Percentiles rank a stretch among this genome's conserved stretches.
These are phyloP conservation scores for Aspergillus wentii DNA, from an alignment of 495 filamentous ascomycete genomes.

Conservation along the genomic window DNA sequence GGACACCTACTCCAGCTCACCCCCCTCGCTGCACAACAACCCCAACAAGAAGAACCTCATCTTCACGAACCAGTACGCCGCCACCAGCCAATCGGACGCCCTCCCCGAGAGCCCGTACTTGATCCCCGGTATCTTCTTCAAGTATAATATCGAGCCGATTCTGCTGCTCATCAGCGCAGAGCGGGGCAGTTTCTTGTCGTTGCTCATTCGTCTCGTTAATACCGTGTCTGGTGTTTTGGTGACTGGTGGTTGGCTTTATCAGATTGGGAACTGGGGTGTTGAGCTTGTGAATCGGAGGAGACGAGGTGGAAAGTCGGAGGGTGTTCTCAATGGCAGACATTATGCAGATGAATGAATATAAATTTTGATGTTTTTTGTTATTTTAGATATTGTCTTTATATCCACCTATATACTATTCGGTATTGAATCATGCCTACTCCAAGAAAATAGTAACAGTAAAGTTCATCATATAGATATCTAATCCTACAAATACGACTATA, in stretches of 20 bases:
- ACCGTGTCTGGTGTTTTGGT: constrained; percentile 60
- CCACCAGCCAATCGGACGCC: constrained; percentile 71
- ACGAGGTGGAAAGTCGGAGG: constrained; percentile 42
- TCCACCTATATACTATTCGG: too few relatives aligned
- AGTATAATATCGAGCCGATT: constrained; percentile 98
- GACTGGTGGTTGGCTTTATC: constrained; percentile 59
- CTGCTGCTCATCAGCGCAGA: constrained; percentile 79
- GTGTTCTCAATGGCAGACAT: constrained; percentile 54
- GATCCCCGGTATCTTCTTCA: constrained; percentile 94
- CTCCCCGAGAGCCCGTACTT: constrained; percentile 56
- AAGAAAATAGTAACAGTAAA: too few relatives aligned
- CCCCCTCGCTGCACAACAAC: constrained; percentile 13
- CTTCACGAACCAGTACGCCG: constrained; percentile 96
- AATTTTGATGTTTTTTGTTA: too few relatives aligned
- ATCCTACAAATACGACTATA: too few relatives aligned
- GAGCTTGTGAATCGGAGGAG: constrained; percentile 31
- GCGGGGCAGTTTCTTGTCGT: constrained; percentile 63
- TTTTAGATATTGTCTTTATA: too few relatives aligned
- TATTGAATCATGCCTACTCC: too few relatives aligned
- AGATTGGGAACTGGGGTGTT: constrained; percentile 51
- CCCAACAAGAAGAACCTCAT: constrained; percentile 50
- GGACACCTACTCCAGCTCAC: constrained; percentile 29
- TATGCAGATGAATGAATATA: constrained; percentile 38
- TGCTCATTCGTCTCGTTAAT: constrained; percentile 72
- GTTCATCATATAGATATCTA: too few relatives aligned